Conservation (phyloP, 805 yeast species). For the Cyberlindnera maritima region DNA sequence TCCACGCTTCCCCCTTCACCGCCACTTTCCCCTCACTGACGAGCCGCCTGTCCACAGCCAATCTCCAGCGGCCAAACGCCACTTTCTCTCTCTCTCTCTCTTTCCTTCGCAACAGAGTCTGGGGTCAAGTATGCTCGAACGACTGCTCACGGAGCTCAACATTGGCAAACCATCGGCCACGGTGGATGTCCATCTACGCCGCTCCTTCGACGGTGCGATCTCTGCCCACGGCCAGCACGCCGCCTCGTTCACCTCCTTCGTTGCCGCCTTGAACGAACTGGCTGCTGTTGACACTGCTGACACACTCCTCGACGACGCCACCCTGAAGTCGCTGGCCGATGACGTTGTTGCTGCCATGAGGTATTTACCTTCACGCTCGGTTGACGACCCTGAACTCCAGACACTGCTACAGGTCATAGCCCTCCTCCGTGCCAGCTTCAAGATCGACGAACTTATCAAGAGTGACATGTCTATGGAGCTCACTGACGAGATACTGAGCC, state of each 20-base stretch:
- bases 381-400: slow-evolving; percentile 2
- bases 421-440: slow-evolving; percentile 17
- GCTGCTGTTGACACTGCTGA: neutral
- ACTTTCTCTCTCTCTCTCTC: no score
- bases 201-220: neutral
- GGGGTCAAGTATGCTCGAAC: neutral
- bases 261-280: slow-evolving; percentile 14
- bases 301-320: neutral
- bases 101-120: no score
- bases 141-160: slow-evolving; percentile 1
- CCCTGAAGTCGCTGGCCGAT: neutral
- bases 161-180: neutral
- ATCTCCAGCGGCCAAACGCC: no score
- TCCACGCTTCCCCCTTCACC: no score
- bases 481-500: slow-evolving; percentile 14
- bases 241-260: neutral
- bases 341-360: neutral
- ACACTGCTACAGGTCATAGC: slow-evolving; percentile 13
- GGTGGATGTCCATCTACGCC: neutral
- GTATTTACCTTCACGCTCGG: neutral
- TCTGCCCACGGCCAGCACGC: neutral
- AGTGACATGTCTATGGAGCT: slow-evolving; percentile 10
- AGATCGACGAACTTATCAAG: slow-evolving; percentile 18
- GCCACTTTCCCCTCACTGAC: no score
- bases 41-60: no score